phyloP scores from a whole-genome alignment of 148 eudicot species.

The Talinum fruticosum region DNA sequence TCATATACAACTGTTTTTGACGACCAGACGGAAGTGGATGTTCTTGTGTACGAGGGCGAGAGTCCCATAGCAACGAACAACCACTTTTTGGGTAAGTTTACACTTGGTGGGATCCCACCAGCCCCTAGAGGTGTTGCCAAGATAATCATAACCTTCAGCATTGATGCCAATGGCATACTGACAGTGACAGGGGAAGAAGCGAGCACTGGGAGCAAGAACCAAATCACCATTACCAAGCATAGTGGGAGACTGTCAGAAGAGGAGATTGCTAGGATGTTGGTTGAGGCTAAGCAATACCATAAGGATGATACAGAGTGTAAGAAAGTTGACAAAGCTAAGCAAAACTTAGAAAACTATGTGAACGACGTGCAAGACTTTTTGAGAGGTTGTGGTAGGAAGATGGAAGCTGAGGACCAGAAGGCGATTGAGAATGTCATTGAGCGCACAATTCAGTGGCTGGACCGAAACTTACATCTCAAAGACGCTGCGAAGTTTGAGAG shows the following conservation, averaged over 20 bases:
- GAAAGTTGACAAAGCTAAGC: neutral
- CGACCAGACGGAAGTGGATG: neutral
- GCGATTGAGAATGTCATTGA: neutral
- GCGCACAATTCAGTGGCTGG: slow-evolving; percentile 4
- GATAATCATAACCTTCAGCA: neutral
- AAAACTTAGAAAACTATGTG: neutral
- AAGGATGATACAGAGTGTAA: neutral
- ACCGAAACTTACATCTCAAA: neutral
- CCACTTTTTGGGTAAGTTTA: neutral
- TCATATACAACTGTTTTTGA: neutral
- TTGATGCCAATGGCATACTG: slow-evolving; percentile 20
- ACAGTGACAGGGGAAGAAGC: neutral
- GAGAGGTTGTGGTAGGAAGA: neutral
- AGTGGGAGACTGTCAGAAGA: slow-evolving; percentile 12
- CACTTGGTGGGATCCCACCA: neutral
- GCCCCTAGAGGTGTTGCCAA: slow-evolving; percentile 6
- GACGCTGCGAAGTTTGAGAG: neutral
- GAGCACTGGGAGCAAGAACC: slow-evolving; percentile 5
- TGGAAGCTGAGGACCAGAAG: neutral
- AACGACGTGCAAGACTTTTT: neutral
- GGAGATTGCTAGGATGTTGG: slow-evolving; percentile 21
- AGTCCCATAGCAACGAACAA: neutral
- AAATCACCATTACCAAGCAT: slow-evolving; percentile 6
- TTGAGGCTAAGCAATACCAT: neutral
- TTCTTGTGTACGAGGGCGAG: slow-evolving; percentile 10